Base-by-base conservation (phyloP, 441 rosid species). In the Pelargonium myrrhifolium region DNA sequence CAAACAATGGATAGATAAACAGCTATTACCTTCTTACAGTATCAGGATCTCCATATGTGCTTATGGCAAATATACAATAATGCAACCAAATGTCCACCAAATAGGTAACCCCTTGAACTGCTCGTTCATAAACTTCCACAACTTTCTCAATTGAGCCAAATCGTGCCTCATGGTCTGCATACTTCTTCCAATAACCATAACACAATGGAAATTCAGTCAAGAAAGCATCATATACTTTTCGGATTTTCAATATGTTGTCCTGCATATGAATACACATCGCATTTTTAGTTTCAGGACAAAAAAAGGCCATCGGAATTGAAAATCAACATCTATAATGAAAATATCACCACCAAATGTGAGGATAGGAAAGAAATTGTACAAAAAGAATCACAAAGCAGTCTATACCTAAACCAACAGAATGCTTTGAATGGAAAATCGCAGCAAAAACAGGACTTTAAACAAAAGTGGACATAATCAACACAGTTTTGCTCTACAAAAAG, bases 171-270 rank as follows among this genome's bases (percentile, higher is more conserved):
- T 93, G 97, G 81, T 93, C 99, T 6, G 97, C 96, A 71, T 88
- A 93, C 81, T 91, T 93, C 82, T 93, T 91, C 99, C 99, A 93
- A 68, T 93, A 93, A 71, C 99, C 99, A 86, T 93, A 93, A 75
- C 99, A 93, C 72, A 93, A 65, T 39, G 99, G 99, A 62, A 91
- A 93, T 77, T 93, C 99, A 51, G 89, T 91, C 68, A 93, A 80
- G 80, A 93, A 93, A 31, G 89, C 82, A 83, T 93, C 97, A 78
- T 94, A 94, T 8, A 92, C 96, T 74, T 82, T 87, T 69, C 85
- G 83, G 53, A 94, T 94, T 79, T 92, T 94, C 73, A 82, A 31
- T 70, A 92, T 86, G 58, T 84, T 86, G 72, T 88, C 96, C 99
- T 94, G 88, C 78, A 85, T 17, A 69, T 18, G 39, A 61, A n/a